Base-by-base conservation (phyloP, 176 grass and related monocot genomes). In the Ensete glaucum region DNA sequence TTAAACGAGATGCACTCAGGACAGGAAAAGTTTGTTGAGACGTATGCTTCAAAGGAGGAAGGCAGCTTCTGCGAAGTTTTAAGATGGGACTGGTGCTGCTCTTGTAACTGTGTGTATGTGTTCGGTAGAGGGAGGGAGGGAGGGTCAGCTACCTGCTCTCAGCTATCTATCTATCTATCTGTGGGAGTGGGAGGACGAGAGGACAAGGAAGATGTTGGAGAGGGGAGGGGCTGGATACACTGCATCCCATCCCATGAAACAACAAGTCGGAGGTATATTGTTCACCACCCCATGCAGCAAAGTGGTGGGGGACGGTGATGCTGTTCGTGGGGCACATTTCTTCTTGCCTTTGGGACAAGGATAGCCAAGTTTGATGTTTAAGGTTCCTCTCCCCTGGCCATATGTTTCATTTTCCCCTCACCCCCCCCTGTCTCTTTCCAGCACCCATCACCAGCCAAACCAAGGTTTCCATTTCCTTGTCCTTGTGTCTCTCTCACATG, bases 351-450 rank as follows among this genome's bases (percentile, higher is more conserved):
- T 43, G 10, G 16, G 8, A 20, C 34, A 48, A 48, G n/a, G 29
- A 8, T 7, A 17, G 4, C 34, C 34, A 43, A 43, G 34, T 43
- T 70, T 70, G 67, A 19, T 70, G 27, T 43, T 43, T 70, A 70
- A 70, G 67, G 67, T 70, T 70, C 67, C 11, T 70, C 67, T 48
- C 67, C 67, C 67, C 29, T 70, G 34, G 34, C 34, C 34, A 43
- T 23, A 23, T 43, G 34, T 43, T 43, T 43, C 34, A 6, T 43
- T 43, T 43, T 43, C 34, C 34, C 34, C 34, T 43, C 34, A 43
- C 23, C 13, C 24, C 1, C 2, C 67, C 4, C 2, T 19, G 6
- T 69, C 27, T 6, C 12, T 48, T 19, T 53, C 16, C 21, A 17
- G 7, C 48, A 5, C 34, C 52, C 48, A 17, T 17, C 50, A 13